These are phyloP conservation scores for Mikania micrantha DNA, from an alignment of 129 eudicot genomes.

Conservation along the genomic window DNA sequence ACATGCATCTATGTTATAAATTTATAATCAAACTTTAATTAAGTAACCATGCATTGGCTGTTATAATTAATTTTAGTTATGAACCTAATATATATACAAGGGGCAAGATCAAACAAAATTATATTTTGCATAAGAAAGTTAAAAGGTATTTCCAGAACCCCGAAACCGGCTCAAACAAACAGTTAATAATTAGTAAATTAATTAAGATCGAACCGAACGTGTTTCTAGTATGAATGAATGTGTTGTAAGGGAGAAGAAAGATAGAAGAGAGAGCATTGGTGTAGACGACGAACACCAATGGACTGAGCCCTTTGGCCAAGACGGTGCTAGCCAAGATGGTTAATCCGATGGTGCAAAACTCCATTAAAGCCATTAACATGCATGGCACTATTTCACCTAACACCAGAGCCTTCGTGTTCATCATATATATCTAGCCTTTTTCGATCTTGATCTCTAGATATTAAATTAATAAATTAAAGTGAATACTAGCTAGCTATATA, in stretches of 20 bases:
- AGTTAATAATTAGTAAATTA: too few species aligned
- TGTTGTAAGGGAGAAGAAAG: conserved; percentile 51
- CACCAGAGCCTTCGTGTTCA: conserved; percentile 16
- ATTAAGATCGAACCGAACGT: conserved; percentile 16
- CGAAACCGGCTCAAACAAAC: too few species aligned
- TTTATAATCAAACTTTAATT: background rate
- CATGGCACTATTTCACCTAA: conserved; percentile 42
- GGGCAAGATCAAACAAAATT: too few species aligned
- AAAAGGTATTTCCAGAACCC: too few species aligned
- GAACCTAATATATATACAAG: too few species aligned
- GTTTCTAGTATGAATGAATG: conserved; percentile 31
- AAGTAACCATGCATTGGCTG: too few species aligned
- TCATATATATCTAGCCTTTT: background rate
- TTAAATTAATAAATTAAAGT: too few species aligned
- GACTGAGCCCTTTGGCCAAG: conserved; percentile 61
- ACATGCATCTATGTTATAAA: too few species aligned
- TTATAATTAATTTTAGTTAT: too few species aligned
- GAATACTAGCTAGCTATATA: too few species aligned
- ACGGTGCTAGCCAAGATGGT: conserved; percentile 65
- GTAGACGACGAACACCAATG: conserved; percentile 66
- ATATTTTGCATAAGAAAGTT: too few species aligned
- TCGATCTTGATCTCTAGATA: too few species aligned
- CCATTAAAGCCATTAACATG: conserved; percentile 49
- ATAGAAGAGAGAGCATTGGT: conserved; percentile 60
- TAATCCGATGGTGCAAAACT: conserved; percentile 50